Evolutionary conservation across 352 stramenopile species (phyloP).

Genomic region (Phytophthora cactorum): DNA sequence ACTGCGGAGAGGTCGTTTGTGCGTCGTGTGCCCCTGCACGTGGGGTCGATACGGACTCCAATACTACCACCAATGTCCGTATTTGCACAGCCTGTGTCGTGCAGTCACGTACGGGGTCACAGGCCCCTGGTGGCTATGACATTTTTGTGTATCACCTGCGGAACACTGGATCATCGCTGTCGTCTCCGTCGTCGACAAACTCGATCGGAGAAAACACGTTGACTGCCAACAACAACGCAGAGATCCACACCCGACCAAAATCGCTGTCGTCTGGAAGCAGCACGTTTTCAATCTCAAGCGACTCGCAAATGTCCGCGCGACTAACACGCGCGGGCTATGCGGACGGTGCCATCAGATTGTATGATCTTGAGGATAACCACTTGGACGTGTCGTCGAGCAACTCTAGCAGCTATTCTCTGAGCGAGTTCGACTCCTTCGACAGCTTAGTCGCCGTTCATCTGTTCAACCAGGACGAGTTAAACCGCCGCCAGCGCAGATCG

Average conservation of each 20-base stretch:
- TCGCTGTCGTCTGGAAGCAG: conserved; percentile 53
- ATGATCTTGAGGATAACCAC: conserved; percentile 20
- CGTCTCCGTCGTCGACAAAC: conserved; percentile 42
- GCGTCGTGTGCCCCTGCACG: conserved; percentile 63
- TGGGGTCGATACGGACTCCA: conserved; percentile 46
- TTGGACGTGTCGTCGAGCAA: conserved; percentile 36
- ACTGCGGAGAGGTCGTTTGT: conserved; percentile 81
- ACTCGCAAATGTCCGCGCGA: conserved; percentile 42
- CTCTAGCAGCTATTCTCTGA: conserved; percentile 67
- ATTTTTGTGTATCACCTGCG: conserved; percentile 56
- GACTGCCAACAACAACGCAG: conserved; percentile 23
- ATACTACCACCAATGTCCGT: conserved; percentile 42
- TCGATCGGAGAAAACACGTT: conserved; percentile 15
- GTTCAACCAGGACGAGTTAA: conserved; percentile 32
- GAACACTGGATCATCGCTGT: conserved; percentile 23
- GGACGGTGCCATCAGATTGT: conserved; percentile 23
- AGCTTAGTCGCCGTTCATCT: conserved; percentile 29
- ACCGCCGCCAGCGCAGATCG: conserved; percentile 4
- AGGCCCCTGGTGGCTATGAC: conserved; percentile 31
- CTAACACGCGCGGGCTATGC: conserved; percentile 25
- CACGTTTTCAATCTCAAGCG: conserved; percentile 64
- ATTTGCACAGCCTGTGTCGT: conserved; percentile 77
- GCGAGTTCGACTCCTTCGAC: conserved; percentile 64
- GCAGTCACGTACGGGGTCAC: conserved; percentile 41
- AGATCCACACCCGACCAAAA: conserved; percentile 19